Evolutionary conservation across 2,329 filamentous ascomycete species (phyloP).

Genomic region (Colletotrichum spaethianum): DNA sequence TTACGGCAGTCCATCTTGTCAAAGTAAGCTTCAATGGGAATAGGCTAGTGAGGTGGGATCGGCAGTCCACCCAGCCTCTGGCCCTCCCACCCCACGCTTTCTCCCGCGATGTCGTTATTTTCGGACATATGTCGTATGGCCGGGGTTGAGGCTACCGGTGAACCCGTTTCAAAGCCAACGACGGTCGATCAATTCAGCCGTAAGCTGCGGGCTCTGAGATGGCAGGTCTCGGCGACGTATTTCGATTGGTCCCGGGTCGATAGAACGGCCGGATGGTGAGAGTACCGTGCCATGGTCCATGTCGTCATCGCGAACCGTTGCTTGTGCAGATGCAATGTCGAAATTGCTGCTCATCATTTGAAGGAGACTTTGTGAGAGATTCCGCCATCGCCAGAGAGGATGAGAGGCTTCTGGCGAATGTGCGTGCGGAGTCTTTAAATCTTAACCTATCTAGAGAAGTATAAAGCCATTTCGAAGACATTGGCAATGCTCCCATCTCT

Average conservation of each 20-base stretch:
- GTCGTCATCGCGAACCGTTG: slow-evolving; percentile 29
- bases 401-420: background rate
- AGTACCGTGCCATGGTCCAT: slow-evolving; percentile 22
- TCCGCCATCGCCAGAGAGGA: slow-evolving; percentile 8
- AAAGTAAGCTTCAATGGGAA: slow-evolving; percentile 15
- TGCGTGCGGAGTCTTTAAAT: background rate
- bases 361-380: background rate
- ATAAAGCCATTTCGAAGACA: background rate
- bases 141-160: slow-evolving; percentile 9
- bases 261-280: slow-evolving; percentile 1
- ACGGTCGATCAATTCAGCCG: background rate
- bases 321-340: background rate
- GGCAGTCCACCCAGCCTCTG: background rate
- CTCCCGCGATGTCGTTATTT: slow-evolving; percentile 36
- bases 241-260: background rate
- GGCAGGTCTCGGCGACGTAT: background rate
- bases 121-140: slow-evolving; percentile 39
- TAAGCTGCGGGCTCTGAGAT: background rate
- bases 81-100: slow-evolving; percentile 24
- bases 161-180: slow-evolving; percentile 8
- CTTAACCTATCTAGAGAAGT: background rate
- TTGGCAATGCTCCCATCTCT: background rate
- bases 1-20: slow-evolving; percentile 2
- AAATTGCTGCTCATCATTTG: background rate
- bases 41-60: slow-evolving; percentile 3